Conservation (phyloP, 495 filamentous ascomycete species). For the Aspergillus wentii region DNA sequence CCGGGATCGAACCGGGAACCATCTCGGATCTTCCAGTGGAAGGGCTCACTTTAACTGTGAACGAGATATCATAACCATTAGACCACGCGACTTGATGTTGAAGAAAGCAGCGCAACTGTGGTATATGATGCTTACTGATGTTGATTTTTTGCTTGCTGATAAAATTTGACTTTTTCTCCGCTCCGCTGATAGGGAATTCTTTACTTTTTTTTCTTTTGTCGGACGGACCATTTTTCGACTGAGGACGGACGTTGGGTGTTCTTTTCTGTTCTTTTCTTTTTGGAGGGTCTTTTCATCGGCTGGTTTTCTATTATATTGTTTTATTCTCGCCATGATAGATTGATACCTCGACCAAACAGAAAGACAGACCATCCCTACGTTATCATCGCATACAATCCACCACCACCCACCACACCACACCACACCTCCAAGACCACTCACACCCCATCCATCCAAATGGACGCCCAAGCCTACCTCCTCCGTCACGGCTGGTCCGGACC, state of each 20-base stretch:
- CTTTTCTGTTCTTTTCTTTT: too few relatives aligned
- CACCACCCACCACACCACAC: slow-evolving; percentile 2
- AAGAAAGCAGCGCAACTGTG: background rate
- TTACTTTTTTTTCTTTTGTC: too few relatives aligned
- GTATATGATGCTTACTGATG: background rate
- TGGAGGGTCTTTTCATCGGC: too few relatives aligned
- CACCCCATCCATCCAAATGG: slow-evolving; percentile 50
- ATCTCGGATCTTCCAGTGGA: slow-evolving; percentile 9
- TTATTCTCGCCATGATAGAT: background rate
- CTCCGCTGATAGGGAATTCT: too few relatives aligned
- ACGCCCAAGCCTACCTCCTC: slow-evolving; percentile 65
- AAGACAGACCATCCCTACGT: background rate
- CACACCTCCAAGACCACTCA: background rate
- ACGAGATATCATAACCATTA: slow-evolving; percentile 23
- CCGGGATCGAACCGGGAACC: slow-evolving; percentile 37
- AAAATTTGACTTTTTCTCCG: too few relatives aligned
- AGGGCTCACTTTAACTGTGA: slow-evolving; percentile 12
- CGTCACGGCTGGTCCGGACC: slow-evolving; percentile 75
- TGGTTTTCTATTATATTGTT: too few relatives aligned
- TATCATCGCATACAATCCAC: background rate
- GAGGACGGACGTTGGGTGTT: too few relatives aligned
- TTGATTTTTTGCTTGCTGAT: too few relatives aligned
- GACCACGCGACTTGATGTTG: slow-evolving; percentile 13
- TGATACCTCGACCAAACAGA: background rate
- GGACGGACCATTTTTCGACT: too few relatives aligned